Evolutionary conservation across 192 early-diverging fungal species (phyloP).

Genomic region (Cladochytrium replicatum): DNA sequence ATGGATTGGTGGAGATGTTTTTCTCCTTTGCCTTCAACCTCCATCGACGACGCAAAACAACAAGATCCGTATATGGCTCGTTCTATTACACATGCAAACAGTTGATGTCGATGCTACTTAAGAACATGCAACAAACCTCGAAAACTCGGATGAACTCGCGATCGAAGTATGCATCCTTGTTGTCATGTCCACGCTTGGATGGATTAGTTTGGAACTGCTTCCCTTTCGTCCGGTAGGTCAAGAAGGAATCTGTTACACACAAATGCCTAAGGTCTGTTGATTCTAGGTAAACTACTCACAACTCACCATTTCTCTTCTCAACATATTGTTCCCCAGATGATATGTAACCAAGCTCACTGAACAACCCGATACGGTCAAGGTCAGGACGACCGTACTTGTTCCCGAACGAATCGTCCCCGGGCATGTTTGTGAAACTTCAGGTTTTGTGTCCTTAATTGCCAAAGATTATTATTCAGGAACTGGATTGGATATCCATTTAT

Average conservation of each 20-base stretch:
- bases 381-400: slow-evolving; percentile 27
- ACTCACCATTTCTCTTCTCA: slow-evolving; percentile 21
- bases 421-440: no score
- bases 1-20: slow-evolving; percentile 36
- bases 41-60: slow-evolving; percentile 32
- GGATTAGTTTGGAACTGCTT: slow-evolving; percentile 47
- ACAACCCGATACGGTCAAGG: slow-evolving; percentile 42
- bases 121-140: slow-evolving; percentile 22
- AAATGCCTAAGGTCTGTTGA: no score
- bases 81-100: no score
- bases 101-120: neutral
- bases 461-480: no score
- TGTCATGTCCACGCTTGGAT: slow-evolving; percentile 39
- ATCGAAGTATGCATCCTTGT: slow-evolving; percentile 42
- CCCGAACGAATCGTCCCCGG: slow-evolving; percentile 1
- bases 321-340: slow-evolving; percentile 31
- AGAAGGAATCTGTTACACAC: slow-evolving; percentile 15
- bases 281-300: no score
- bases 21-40: slow-evolving; percentile 38
- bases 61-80: slow-evolving; percentile 44
- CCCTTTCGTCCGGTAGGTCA: slow-evolving; percentile 32
- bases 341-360: slow-evolving; percentile 41
- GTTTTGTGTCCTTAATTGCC: no score
- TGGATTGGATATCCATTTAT: no score
- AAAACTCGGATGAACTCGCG: slow-evolving; percentile 39